phyloP scores from a whole-genome alignment of 1,284 basidiomycete genomes.

The Vanrija pseudolonga region DNA sequence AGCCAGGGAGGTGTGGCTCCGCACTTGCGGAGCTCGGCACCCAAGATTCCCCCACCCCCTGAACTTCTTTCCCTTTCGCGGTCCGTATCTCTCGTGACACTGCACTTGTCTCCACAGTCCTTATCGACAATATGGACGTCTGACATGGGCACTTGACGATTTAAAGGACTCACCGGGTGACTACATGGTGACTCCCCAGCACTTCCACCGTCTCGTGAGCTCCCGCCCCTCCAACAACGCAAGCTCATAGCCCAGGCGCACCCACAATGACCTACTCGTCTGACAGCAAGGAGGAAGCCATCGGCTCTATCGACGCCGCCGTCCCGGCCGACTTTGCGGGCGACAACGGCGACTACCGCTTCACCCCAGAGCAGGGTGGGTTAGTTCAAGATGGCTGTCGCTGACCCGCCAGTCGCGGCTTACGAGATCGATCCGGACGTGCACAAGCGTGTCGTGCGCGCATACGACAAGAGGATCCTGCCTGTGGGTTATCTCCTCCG shows the following conservation, averaged over 20 bases:
- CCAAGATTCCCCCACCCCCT: background rate
- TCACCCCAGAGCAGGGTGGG: slow-evolving; percentile 8
- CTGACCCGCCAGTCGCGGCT: slow-evolving; percentile 5
- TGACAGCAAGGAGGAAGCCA: background rate
- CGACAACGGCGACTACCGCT: slow-evolving; percentile 8
- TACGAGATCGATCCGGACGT: slow-evolving; percentile 7
- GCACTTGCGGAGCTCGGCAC: too few species aligned
- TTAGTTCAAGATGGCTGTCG: background rate
- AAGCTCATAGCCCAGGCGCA: background rate
- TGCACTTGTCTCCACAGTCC: background rate
- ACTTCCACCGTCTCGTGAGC: too few species aligned
- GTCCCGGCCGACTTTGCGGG: slow-evolving; percentile 2
- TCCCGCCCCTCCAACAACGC: too few species aligned
- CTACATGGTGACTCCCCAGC: too few species aligned
- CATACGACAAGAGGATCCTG: slow-evolving; percentile 15
- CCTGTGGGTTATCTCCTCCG: background rate
- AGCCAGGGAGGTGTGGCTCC: too few species aligned
- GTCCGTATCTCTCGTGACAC: too few species aligned
- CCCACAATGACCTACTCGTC: background rate
- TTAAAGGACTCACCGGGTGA: background rate
- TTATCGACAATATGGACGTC: background rate
- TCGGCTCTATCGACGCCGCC: background rate
- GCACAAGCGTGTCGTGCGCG: slow-evolving; percentile 3
- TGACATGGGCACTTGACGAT: background rate
- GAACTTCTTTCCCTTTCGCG: background rate